A percentile compares a stretch with the other conserved stretches of the same genome.
Evolutionary conservation across 2,329 filamentous ascomycete species (phyloP).

Genomic region (Trichoderma harzianum): DNA sequence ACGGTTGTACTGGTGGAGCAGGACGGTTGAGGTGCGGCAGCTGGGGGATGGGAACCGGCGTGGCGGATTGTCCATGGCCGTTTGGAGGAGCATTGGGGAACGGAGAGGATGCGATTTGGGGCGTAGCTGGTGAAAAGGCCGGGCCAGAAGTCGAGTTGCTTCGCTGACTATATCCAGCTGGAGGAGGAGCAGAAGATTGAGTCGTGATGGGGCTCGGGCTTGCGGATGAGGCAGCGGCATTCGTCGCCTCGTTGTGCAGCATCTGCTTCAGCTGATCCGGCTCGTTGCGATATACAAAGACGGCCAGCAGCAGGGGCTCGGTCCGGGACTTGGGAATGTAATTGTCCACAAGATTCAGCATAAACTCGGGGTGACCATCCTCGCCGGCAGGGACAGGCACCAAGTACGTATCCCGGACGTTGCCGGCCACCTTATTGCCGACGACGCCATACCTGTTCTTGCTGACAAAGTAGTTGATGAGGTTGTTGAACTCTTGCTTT

Average conservation of each 20-base stretch:
- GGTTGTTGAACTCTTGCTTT: conserved; percentile 62
- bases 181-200: conserved; percentile 22
- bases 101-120: conserved; percentile 32
- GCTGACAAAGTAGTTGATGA: conserved; percentile 84
- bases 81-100: conserved; percentile 34
- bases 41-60: conserved; percentile 37
- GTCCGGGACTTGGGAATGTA: conserved; percentile 67
- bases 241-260: conserved; percentile 22
- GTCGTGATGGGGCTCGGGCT: background rate
- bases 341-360: conserved; percentile 84
- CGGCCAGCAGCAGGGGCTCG: conserved; percentile 75
- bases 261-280: conserved; percentile 34
- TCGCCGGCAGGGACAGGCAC: conserved; percentile 76
- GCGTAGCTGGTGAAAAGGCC: conserved; percentile 53
- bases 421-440: conserved; percentile 67
- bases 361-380: conserved; percentile 73
- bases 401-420: conserved; percentile 87
- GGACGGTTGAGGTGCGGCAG: conserved; percentile 29
- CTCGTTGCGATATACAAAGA: conserved; percentile 76
- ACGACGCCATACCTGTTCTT: conserved; percentile 87
- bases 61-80: conserved; percentile 34
- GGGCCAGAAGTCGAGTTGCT: conserved; percentile 49
- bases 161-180: conserved; percentile 37
- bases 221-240: conserved; percentile 3
- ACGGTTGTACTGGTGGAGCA: conserved; percentile 1